These are phyloP conservation scores for Hypseocharis bilobata DNA, from an alignment of 441 rosid species.

Conservation along the genomic window DNA sequence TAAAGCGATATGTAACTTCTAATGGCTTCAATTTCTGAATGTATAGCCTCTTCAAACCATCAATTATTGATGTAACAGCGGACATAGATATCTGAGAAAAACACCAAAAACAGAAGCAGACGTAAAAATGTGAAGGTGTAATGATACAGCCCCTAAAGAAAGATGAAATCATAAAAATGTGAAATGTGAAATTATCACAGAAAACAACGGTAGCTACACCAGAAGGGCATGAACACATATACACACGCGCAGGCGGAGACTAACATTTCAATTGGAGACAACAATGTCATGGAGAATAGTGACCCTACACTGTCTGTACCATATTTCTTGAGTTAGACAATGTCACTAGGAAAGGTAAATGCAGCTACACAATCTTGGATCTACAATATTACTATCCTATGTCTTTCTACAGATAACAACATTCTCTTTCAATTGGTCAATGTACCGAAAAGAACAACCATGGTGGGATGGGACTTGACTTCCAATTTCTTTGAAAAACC, in stretches of 20 bases:
- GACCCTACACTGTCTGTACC: constrained; percentile 1
- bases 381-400: background rate
- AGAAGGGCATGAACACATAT: too few relatives aligned
- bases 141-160: too few relatives aligned
- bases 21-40: constrained; percentile 82
- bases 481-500: background rate
- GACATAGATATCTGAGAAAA: constrained; percentile 60
- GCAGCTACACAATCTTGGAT: background rate
- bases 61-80: constrained; percentile 80
- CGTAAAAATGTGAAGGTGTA: background rate
- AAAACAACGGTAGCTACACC: too few relatives aligned
- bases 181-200: too few relatives aligned
- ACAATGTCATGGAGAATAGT: background rate
- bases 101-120: constrained; percentile 2
- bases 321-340: background rate
- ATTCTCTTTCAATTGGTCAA: background rate
- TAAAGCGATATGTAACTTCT: constrained; percentile 73
- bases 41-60: constrained; percentile 81
- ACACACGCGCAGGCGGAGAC: background rate
- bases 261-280: too few relatives aligned
- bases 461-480: background rate
- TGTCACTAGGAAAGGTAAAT: background rate
- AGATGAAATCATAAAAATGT: too few relatives aligned
- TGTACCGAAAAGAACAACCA: background rate
- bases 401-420: background rate